Base-by-base conservation (phyloP, 78 protist species). In the Pelomyxa schiedti region DNA sequence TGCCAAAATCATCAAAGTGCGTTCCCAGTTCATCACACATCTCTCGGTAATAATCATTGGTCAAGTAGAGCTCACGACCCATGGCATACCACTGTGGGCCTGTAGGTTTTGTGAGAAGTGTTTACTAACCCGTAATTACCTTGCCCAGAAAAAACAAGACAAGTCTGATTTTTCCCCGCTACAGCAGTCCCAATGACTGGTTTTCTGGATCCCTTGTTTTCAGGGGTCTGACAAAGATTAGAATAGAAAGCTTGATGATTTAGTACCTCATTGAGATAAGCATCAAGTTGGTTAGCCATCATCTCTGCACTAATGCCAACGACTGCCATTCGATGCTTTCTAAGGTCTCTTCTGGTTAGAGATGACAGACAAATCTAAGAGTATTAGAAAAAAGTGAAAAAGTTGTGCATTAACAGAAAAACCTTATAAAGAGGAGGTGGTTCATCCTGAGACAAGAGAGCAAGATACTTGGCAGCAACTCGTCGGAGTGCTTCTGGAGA, bases 91-190 rank as follows among this genome's bases (percentile, higher is more conserved):
- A 82, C 71, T 88, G 90, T 41, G 88, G 80, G 36, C 93, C 93
- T n/a, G n/a, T n/a, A n/a, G n/a, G n/a, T n/a, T n/a, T n/a, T n/a
- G n/a, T n/a, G n/a, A n/a, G n/a, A n/a, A n/a, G n/a, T n/a, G n/a
- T n/a, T n/a, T n/a, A n/a, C n/a, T n/a, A n/a, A n/a, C n/a, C n/a
- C n/a, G n/a, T n/a, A n/a, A n/a, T n/a, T n/a, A n/a, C n/a, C 72
- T 88, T 89, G 1, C 93, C 93, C 9, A 89, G 75, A 81, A 86
- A 86, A 8, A 86, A 70, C 78, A 86, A 88, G 5, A 41, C 82
- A 26, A 88, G 16, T 35, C 76, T 75, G 2, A 42, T 72, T 32
- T 30, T 63, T 29, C 26, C 58, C 32, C 58, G 58, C 58, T 24
- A 16, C 58, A 16, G 32, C 58, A 24, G 58, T 16, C 58, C 58